Base-by-base conservation (phyloP, 805 yeast genomes). In the Teunomyces panamensis region DNA sequence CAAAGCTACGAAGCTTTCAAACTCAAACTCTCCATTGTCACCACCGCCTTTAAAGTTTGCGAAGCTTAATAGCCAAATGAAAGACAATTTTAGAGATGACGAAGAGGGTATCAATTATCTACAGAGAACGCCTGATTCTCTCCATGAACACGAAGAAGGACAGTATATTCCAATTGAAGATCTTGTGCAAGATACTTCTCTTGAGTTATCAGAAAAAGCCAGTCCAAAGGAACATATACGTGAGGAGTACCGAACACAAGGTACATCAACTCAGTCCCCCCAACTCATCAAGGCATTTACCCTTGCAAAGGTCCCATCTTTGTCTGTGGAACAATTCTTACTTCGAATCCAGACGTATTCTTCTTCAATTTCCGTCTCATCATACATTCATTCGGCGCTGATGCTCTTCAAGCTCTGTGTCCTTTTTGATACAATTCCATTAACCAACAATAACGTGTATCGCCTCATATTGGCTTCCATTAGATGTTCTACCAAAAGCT, bases 311-410 rank as follows among this genome's bases (percentile, higher is more conserved):
- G 55, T 64, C 6, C 77, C 77, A 2, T 56, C 67, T 8, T 47
- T 72, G 27, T 47, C 68, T n/a, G 55, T 71, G 11, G 67, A 60
- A 35, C 63, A 69, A 39, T 73, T 68, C 52, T 56, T 73, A 30
- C 47, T 59, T 20, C 56, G 77, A 29, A 68, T 73, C 36, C 63
- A 65, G 45, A 69, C 71, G 3, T 73, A 71, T 53, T 67, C 73
- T 39, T 59, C 75, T 2, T 62, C 74, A 14, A 65, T 68, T 9
- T 69, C 76, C 5, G 70, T 69, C 2, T 57, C 65, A 30, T 67
- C 69, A 16, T 73, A 70, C 50, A 61, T 72, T 24, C 77, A 73
- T 53, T 59, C 73, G 9, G 72, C 75, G 3, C 63, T 57, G 46
- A 53, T 71, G 64, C 53, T 73, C 39, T 71, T 59, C 54, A 71